These are phyloP conservation scores for Geosmithia flava DNA, from an alignment of 2,329 filamentous ascomycete genomes.

Conservation along the genomic window DNA sequence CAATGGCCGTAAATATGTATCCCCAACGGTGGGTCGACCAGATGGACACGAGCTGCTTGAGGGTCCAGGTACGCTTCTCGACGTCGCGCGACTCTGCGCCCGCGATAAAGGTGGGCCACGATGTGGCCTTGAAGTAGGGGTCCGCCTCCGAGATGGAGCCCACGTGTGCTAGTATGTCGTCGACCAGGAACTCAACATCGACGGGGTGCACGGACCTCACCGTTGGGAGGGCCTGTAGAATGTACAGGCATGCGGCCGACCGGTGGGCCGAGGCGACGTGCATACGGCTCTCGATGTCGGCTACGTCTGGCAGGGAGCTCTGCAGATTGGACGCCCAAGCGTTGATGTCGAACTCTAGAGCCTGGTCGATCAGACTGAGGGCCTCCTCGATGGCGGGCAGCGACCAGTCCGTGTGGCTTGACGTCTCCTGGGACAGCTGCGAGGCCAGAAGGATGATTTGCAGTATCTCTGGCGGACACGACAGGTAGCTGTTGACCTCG, in stretches of 20 bases:
- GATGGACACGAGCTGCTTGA: slow-evolving; percentile 31
- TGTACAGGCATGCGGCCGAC: slow-evolving; percentile 33
- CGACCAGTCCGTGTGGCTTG: slow-evolving; percentile 14
- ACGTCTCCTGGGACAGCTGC: slow-evolving; percentile 25
- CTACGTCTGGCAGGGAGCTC: slow-evolving; percentile 14
- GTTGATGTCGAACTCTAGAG: slow-evolving; percentile 26
- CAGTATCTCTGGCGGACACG: slow-evolving; percentile 28
- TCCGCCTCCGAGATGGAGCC: slow-evolving; percentile 32
- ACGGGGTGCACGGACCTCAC: slow-evolving; percentile 21
- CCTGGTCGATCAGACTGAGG: slow-evolving; percentile 25
- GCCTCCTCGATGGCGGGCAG: slow-evolving; percentile 20
- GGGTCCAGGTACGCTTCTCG: slow-evolving; percentile 35
- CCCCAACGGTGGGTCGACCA: slow-evolving; percentile 35
- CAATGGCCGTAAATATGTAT: slow-evolving; percentile 35
- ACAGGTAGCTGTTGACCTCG: slow-evolving; percentile 28
- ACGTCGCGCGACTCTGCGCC: slow-evolving; percentile 39
- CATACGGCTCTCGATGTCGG: slow-evolving; percentile 27
- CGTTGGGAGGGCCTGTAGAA: slow-evolving; percentile 28
- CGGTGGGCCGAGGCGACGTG: slow-evolving; percentile 33
- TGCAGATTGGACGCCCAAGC: slow-evolving; percentile 27
- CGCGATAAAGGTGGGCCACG: slow-evolving; percentile 47
- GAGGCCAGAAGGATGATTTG: slow-evolving; percentile 31
- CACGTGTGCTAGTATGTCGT: slow-evolving; percentile 37
- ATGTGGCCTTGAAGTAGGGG: slow-evolving; percentile 44
- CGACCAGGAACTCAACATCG: slow-evolving; percentile 30